These are phyloP conservation scores for Clarkia xantiana DNA, from an alignment of 345 rosid genomes.

Conservation along the genomic window DNA sequence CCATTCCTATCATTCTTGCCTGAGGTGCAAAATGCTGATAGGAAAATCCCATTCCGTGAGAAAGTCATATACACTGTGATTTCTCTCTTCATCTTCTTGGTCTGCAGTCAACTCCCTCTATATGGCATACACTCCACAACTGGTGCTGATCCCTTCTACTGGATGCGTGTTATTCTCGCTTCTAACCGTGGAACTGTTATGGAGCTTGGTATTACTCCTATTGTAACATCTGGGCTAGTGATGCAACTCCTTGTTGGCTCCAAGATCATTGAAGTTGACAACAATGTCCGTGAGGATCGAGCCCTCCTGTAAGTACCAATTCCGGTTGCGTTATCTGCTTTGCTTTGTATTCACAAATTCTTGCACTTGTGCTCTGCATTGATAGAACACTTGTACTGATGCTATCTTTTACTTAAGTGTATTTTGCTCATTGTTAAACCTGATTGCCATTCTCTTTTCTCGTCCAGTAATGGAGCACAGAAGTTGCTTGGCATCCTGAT, in stretches of 20 bases:
- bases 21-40: slow-evolving; percentile 18
- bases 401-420: too few relatives aligned
- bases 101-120: slow-evolving; percentile 19
- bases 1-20: slow-evolving; percentile 21
- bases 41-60: slow-evolving; percentile 18
- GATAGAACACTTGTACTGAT: too few relatives aligned
- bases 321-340: background rate
- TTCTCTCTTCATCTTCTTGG: slow-evolving; percentile 17
- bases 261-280: slow-evolving; percentile 21
- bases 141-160: slow-evolving; percentile 20
- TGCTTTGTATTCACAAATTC: background rate
- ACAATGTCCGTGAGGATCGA: slow-evolving; percentile 20
- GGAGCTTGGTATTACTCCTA: slow-evolving; percentile 24
- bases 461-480: slow-evolving; percentile 6
- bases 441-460: too few relatives aligned
- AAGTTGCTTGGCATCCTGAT: slow-evolving; percentile 4
- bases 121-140: slow-evolving; percentile 23
- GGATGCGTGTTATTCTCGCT: slow-evolving; percentile 23
- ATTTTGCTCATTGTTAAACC: too few relatives aligned
- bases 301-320: slow-evolving; percentile 14
- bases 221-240: slow-evolving; percentile 19
- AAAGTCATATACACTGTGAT: slow-evolving; percentile 20
- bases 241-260: slow-evolving; percentile 21
- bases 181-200: slow-evolving; percentile 21
- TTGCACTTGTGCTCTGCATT: too few relatives aligned